These are phyloP conservation scores for Rehmannia glutinosa DNA, from an alignment of 257 asterid species.

Conservation along the genomic window DNA sequence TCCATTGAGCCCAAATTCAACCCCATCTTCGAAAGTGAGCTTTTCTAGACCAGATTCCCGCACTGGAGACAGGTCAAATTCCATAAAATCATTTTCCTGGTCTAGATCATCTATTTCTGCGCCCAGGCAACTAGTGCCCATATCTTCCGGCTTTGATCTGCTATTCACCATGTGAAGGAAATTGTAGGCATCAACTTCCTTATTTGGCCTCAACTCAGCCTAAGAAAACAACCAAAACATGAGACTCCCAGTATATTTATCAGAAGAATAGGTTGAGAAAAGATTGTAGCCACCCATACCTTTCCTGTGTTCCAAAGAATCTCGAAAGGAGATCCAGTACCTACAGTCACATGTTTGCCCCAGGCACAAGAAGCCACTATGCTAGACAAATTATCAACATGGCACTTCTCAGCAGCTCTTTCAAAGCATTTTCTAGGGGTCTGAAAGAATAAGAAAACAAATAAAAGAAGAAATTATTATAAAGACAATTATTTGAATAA, in stretches of 20 bases:
- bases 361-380: conserved; percentile 96
- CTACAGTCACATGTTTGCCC: conserved; percentile 94
- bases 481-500: conserved; percentile 13
- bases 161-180: conserved; percentile 78
- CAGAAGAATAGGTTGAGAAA: conserved; percentile 12
- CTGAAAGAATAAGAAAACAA: conserved; percentile 32
- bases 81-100: conserved; percentile 54
- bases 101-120: conserved; percentile 68
- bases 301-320: conserved; percentile 79
- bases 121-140: conserved; percentile 71
- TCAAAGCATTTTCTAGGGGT: conserved; percentile 95
- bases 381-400: conserved; percentile 76
- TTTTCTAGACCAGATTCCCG: conserved; percentile 57
- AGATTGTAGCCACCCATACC: conserved; percentile 36
- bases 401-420: conserved; percentile 95
- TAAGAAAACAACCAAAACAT: conserved; percentile 24
- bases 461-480: neutral
- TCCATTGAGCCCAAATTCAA: conserved; percentile 35
- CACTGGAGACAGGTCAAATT: conserved; percentile 60
- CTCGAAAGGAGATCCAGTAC: conserved; percentile 94
- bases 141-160: conserved; percentile 45
- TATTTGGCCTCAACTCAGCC: conserved; percentile 57
- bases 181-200: conserved; percentile 67
- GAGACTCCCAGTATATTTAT: conserved; percentile 2
- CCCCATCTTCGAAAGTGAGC: conserved; percentile 73